Conservation (phyloP, 148 eudicot species). For the Chenopodium quinoa region DNA sequence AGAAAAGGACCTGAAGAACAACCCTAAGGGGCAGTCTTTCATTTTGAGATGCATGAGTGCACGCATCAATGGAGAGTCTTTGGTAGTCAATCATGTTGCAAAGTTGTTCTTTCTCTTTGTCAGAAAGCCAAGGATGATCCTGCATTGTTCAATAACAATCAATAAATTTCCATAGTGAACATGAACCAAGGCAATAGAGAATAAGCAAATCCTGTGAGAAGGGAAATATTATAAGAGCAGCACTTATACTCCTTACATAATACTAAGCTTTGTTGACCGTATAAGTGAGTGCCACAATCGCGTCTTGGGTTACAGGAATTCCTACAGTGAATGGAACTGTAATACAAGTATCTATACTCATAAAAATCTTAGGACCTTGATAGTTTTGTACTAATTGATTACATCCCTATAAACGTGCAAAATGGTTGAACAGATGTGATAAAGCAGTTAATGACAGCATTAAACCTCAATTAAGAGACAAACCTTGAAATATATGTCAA, state of each 20-base stretch:
- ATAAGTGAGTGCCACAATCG: background rate
- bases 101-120: conserved; percentile 72
- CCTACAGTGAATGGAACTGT: background rate
- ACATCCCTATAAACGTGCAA: background rate
- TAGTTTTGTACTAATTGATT: background rate
- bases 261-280: background rate
- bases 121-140: conserved; percentile 91
- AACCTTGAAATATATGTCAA: conserved; percentile 92
- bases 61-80: conserved; percentile 93
- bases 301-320: background rate
- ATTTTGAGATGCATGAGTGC: conserved; percentile 93
- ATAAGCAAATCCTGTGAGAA: background rate
- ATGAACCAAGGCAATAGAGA: background rate
- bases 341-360: background rate
- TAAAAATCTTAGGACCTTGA: background rate
- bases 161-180: background rate
- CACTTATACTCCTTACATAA: background rate
- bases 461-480: conserved; percentile 18
- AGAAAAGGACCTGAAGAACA: conserved; percentile 84
- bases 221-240: background rate
- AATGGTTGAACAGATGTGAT: background rate
- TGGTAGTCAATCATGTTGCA: conserved; percentile 78
- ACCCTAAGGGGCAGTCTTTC: conserved; percentile 78
- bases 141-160: conserved; percentile 32
- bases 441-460: background rate